A percentile compares a stretch with the other conserved stretches of the same genome.
phyloP scores from a whole-genome alignment of 2,329 filamentous ascomycete genomes.

The Stagonosporopsis chrysanthemi region DNA sequence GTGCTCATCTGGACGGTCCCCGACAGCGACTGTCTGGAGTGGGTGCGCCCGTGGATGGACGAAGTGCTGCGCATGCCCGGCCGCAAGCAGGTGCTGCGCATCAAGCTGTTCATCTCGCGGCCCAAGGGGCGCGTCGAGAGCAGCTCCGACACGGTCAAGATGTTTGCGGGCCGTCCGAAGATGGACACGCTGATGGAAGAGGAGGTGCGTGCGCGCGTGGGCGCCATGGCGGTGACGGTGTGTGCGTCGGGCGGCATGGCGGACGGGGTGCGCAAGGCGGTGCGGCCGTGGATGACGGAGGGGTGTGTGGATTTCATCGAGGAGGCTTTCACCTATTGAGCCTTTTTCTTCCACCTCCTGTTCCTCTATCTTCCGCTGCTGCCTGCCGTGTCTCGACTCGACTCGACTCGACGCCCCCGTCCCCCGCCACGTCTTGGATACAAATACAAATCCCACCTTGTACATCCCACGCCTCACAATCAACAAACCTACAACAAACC shows the following conservation, averaged over 20 bases:
- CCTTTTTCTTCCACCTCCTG: not conserved
- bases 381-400: not conserved
- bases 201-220: constrained; percentile 62
- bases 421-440: no score
- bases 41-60: constrained; percentile 73
- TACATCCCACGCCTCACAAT: not conserved
- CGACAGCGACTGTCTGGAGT: constrained; percentile 69
- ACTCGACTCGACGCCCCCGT: no score
- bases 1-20: constrained; percentile 82
- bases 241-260: constrained; percentile 70
- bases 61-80: constrained; percentile 66
- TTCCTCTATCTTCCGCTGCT: no score
- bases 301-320: constrained; percentile 68
- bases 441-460: no score
- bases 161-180: constrained; percentile 67
- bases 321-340: constrained; percentile 70
- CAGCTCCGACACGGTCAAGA: constrained; percentile 66
- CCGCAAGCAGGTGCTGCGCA: constrained; percentile 65
- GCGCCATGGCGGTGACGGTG: constrained; percentile 67
- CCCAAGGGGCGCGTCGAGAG: constrained; percentile 64
- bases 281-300: constrained; percentile 59
- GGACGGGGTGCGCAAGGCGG: constrained; percentile 65
- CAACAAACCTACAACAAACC: not conserved
- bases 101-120: constrained; percentile 70
- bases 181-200: constrained; percentile 64